Conservation (phyloP, 73 alveolate species). For the Uronychia setigera region DNA sequence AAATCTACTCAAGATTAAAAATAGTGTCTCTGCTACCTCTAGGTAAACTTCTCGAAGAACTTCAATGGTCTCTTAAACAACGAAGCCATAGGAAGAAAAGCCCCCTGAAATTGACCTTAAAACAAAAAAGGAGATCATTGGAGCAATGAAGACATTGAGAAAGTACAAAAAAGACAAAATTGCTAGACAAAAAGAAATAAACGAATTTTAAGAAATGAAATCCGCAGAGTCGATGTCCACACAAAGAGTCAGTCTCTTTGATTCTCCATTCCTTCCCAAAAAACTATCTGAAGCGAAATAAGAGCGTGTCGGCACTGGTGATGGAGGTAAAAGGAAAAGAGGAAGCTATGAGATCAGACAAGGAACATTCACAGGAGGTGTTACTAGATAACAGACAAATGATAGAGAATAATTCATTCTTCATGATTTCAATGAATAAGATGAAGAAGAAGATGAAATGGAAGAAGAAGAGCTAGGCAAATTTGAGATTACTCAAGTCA, state of each 20-base stretch:
- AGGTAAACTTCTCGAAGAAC: neutral
- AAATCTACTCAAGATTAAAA: neutral
- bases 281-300: too few relatives aligned
- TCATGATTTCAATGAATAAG: too few relatives aligned
- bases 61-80: neutral
- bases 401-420: too few relatives aligned
- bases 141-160: neutral
- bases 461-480: too few relatives aligned
- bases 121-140: neutral
- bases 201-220: neutral
- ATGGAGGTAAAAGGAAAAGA: too few relatives aligned
- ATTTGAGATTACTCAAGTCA: too few relatives aligned
- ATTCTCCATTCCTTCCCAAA: neutral
- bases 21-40: neutral
- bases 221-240: neutral
- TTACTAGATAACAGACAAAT: too few relatives aligned
- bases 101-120: neutral
- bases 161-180: neutral
- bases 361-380: too few relatives aligned
- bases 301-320: too few relatives aligned
- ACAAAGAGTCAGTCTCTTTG: neutral
- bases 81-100: neutral
- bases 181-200: neutral
- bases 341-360: too few relatives aligned
- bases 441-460: too few relatives aligned